phyloP scores from a whole-genome alignment of 139 green algal genomes.

The Haematococcus lacustris region DNA sequence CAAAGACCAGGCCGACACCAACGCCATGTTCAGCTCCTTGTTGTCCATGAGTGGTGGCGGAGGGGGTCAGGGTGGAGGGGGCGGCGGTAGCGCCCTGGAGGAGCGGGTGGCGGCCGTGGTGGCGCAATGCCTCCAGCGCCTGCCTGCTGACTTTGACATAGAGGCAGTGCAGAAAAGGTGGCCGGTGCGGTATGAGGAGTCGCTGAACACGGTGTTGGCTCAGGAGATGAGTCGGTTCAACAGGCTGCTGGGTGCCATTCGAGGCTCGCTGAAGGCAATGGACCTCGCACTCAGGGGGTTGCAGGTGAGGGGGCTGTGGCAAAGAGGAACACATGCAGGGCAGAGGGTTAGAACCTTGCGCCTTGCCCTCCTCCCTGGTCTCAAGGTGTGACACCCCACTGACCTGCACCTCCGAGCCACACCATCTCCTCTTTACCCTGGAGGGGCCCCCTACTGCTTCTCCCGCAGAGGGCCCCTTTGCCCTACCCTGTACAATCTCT shows the following conservation, averaged over 20 bases:
- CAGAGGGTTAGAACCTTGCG: no score
- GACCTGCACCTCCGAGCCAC: no score
- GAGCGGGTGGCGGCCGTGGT: constrained; percentile 36
- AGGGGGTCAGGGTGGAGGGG: constrained; percentile 19
- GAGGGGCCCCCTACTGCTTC: no score
- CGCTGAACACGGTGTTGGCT: constrained; percentile 55
- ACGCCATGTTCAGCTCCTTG: constrained; percentile 49
- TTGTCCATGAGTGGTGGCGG: constrained; percentile 31
- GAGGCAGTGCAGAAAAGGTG: constrained; percentile 46
- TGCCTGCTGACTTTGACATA: constrained; percentile 56
- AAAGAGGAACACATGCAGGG: no score
- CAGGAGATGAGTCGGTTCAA: constrained; percentile 76
- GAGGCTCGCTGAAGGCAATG: constrained; percentile 46
- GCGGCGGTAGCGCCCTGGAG: constrained; percentile 16
- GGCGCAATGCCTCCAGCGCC: constrained; percentile 34
- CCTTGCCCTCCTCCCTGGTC: no score
- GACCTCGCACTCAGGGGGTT: constrained; percentile 50
- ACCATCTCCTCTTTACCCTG: no score
- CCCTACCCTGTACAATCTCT: no score
- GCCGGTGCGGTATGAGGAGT: constrained; percentile 48
- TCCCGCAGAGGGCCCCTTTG: no score
- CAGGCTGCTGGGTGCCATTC: constrained; percentile 41
- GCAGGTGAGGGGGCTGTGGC: no score
- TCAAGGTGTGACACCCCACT: no score
- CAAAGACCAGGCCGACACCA: constrained; percentile 56